Evolutionary conservation across 768 basidiomycete species (phyloP).

Genomic region (Suillus brevipes): DNA sequence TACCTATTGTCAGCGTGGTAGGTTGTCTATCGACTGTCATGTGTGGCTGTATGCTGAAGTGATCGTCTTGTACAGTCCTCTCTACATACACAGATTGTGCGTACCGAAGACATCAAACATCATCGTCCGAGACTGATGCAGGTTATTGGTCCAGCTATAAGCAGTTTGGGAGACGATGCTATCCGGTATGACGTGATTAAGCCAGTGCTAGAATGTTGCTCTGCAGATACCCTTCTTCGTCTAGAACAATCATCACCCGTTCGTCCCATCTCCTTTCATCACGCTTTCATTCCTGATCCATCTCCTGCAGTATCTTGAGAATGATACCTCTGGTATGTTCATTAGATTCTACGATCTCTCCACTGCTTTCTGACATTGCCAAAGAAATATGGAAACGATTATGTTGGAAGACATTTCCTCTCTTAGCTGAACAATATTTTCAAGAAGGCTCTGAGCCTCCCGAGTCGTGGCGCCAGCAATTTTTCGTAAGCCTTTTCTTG

Average conservation of each 20-base stretch:
- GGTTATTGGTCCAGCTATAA: slow-evolving; percentile 48
- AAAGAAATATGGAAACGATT: slow-evolving; percentile 68
- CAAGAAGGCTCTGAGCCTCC: slow-evolving; percentile 44
- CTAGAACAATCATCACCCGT: slow-evolving; percentile 75
- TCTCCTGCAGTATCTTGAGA: slow-evolving; percentile 47
- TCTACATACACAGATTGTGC: slow-evolving; percentile 60
- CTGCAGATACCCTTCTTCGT: slow-evolving; percentile 64
- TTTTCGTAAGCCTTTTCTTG: slow-evolving; percentile 50
- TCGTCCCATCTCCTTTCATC: slow-evolving; percentile 29
- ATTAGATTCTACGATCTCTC: neutral
- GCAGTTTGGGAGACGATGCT: slow-evolving; percentile 53
- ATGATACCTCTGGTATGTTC: slow-evolving; percentile 54
- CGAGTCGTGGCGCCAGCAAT: slow-evolving; percentile 68
- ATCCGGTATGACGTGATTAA: slow-evolving; percentile 64
- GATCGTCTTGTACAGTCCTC: slow-evolving; percentile 46
- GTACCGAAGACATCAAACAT: slow-evolving; percentile 19
- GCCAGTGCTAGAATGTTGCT: slow-evolving; percentile 75
- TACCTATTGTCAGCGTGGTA: slow-evolving; percentile 72
- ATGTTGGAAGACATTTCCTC: slow-evolving; percentile 61
- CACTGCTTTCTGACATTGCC: slow-evolving; percentile 8
- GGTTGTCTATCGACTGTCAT: slow-evolving; percentile 23
- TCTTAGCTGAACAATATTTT: slow-evolving; percentile 49
- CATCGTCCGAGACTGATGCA: neutral
- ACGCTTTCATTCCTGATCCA: slow-evolving; percentile 16
- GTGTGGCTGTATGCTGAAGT: slow-evolving; percentile 7